Evolutionary conservation across 805 yeast genomes (phyloP).

Genomic region (Isabelozyma heimii): DNA sequence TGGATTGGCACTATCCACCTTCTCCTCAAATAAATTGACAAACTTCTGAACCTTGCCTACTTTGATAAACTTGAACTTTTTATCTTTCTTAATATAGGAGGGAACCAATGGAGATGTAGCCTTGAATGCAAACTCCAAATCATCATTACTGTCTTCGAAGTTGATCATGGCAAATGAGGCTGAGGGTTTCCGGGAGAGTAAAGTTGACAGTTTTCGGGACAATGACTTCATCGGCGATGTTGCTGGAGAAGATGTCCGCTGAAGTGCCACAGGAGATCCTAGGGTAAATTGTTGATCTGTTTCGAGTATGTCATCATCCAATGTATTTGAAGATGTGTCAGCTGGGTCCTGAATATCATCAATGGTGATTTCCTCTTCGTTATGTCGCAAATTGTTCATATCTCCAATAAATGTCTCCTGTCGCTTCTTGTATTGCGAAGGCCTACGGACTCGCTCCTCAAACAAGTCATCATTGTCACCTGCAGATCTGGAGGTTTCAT

Average conservation of each 20-base stretch:
- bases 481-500: slow-evolving; percentile 22
- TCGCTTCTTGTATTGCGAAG: slow-evolving; percentile 1
- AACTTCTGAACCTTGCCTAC: slow-evolving; percentile 47
- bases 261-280: neutral
- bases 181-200: slow-evolving; percentile 14
- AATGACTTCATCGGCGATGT: slow-evolving; percentile 3
- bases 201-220: slow-evolving; percentile 8
- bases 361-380: slow-evolving; percentile 12
- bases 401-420: slow-evolving; percentile 18
- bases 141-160: slow-evolving; percentile 22
- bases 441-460: neutral
- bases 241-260: neutral
- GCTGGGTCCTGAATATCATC: slow-evolving; percentile 2
- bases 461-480: slow-evolving; percentile 8
- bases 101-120: slow-evolving; percentile 27
- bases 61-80: slow-evolving; percentile 42
- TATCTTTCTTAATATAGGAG: slow-evolving; percentile 36
- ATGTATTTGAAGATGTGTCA: neutral
- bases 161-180: slow-evolving; percentile 22
- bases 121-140: slow-evolving; percentile 29
- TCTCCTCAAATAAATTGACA: slow-evolving; percentile 42
- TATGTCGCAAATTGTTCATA: slow-evolving; percentile 26
- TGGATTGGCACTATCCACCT: slow-evolving; percentile 10
- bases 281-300: neutral
- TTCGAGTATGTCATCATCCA: neutral